Evolutionary conservation across 306 rosid species (phyloP), one percentile per base, ranked within the genome.

Genomic region (Cicer arietinum): DNA sequence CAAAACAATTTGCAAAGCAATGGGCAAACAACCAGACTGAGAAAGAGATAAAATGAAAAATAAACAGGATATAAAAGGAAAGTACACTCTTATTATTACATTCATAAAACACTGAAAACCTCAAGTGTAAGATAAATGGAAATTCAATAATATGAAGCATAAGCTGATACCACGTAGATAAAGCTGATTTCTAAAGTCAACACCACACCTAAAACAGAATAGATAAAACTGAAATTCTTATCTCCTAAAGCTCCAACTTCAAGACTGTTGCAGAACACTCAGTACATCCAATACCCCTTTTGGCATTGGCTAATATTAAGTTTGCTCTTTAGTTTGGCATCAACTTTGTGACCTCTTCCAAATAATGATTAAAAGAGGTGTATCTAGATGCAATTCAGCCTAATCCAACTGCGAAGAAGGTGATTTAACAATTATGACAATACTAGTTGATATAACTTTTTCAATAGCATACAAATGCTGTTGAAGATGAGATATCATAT

Each of bases 341-440:
- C 97, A 72, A 85, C 56, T 54, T 50, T 74, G 93, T 86, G 96
- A 69, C 98, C 97, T 82, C 87, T 59, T 80, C 69, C 88, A 88
- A 94, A 91, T 78, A 79, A 84, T 59, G 82, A 91, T 90, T 87
- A 88, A 87, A 84, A 91, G 79, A 89, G 92, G 89, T 69, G 96
- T 94, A 91, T 94, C 96, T 63, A 84, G 94, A 94, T 85, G 97
- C 94, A 79, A 43, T 73, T 43, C 58, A 79, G 50, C 57, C 56
- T 67, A 39, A 67, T 60, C 74, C 77, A 66, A 66, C 51, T 16
- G 18, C 22, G 67, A 67, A 74, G 69, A 60, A 30, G 54, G 75
- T 52, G 16, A 54, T 50, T 62, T 35, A 57, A 67, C n/a, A 69
- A 48, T 43, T 41, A 65, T 20, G 51, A 45, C 39, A 41, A 39